Conservation (phyloP, 371 early-diverging fungal species). For the Entomophthora muscae region DNA sequence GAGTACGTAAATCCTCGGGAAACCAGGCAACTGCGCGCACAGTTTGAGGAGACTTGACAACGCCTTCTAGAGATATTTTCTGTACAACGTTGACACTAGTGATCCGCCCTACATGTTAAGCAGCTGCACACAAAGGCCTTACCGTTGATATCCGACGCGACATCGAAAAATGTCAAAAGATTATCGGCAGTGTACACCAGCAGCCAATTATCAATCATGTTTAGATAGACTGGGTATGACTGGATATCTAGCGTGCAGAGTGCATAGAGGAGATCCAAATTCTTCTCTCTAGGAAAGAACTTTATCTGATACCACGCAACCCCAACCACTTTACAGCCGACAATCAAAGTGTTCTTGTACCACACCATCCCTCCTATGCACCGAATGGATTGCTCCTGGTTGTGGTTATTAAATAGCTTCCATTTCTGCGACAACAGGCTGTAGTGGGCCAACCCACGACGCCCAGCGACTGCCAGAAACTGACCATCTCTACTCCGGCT, state of each 20-base stretch:
- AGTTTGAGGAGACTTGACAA: slow-evolving; percentile 29
- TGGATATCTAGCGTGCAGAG: slow-evolving; percentile 28
- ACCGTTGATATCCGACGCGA: slow-evolving; percentile 17
- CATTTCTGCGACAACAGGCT: slow-evolving; percentile 47
- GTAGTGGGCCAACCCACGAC: slow-evolving; percentile 56
- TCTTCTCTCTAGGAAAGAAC: slow-evolving; percentile 57
- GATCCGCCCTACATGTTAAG: neutral
- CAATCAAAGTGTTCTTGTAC: slow-evolving; percentile 53
- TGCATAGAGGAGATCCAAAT: slow-evolving; percentile 39
- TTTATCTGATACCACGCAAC: slow-evolving; percentile 38
- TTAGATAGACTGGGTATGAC: slow-evolving; percentile 29
- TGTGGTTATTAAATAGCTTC: slow-evolving; percentile 68
- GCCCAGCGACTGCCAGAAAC: slow-evolving; percentile 59
- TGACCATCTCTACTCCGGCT: slow-evolving; percentile 43
- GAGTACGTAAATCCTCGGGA: slow-evolving; percentile 19
- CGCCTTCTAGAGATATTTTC: slow-evolving; percentile 43
- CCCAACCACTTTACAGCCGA: slow-evolving; percentile 27
- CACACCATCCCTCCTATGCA: slow-evolving; percentile 59
- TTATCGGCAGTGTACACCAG: slow-evolving; percentile 53
- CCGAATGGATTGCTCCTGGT: slow-evolving; percentile 59
- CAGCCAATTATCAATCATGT: slow-evolving; percentile 28
- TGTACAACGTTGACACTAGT: slow-evolving; percentile 29
- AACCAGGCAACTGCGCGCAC: slow-evolving; percentile 36
- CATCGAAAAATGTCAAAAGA: slow-evolving; percentile 28
- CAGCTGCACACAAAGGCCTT: slow-evolving; percentile 12